A percentile compares a stretch with the other conserved stretches of the same genome.
Evolutionary conservation across 352 stramenopile species (phyloP).

Genomic region (Globisporangium alternatum): DNA sequence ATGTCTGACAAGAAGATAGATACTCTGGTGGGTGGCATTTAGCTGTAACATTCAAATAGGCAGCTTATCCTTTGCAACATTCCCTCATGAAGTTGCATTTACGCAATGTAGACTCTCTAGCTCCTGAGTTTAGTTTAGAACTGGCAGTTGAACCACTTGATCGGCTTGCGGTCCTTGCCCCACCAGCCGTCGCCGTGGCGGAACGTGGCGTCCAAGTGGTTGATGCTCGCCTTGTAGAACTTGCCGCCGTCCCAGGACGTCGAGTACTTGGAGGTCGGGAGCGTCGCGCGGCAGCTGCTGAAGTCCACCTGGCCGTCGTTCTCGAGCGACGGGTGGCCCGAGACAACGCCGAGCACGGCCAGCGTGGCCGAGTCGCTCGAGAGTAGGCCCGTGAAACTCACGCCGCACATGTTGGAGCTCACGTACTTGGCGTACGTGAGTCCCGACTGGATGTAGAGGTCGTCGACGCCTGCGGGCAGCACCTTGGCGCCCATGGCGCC

Average conservation of each 20-base stretch:
- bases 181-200: slow-evolving; percentile 25
- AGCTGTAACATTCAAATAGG: too few species aligned
- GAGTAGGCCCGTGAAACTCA: slow-evolving; percentile 20
- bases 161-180: slow-evolving; percentile 28
- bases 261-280: slow-evolving; percentile 9
- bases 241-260: slow-evolving; percentile 16
- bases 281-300: slow-evolving; percentile 20
- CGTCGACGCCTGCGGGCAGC: slow-evolving; percentile 17
- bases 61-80: not conserved
- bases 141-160: slow-evolving; percentile 37
- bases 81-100: too few species aligned
- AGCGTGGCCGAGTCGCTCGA: slow-evolving; percentile 17
- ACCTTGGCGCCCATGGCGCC: slow-evolving; percentile 14
- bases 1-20: too few species aligned
- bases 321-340: slow-evolving; percentile 20
- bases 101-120: too few species aligned
- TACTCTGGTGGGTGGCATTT: too few species aligned
- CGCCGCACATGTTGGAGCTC: slow-evolving; percentile 25
- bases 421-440: slow-evolving; percentile 19
- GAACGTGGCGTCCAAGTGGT: slow-evolving; percentile 31
- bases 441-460: slow-evolving; percentile 14
- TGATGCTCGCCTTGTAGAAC: slow-evolving; percentile 33
- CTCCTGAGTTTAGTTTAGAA: slow-evolving; percentile 13
- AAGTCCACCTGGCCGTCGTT: slow-evolving; percentile 35
- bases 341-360: slow-evolving; percentile 14